A percentile compares a stretch with the other conserved stretches of the same genome.
Conservation (phyloP, 306 rosid genomes). For the Oxytropis ochrocephala region DNA sequence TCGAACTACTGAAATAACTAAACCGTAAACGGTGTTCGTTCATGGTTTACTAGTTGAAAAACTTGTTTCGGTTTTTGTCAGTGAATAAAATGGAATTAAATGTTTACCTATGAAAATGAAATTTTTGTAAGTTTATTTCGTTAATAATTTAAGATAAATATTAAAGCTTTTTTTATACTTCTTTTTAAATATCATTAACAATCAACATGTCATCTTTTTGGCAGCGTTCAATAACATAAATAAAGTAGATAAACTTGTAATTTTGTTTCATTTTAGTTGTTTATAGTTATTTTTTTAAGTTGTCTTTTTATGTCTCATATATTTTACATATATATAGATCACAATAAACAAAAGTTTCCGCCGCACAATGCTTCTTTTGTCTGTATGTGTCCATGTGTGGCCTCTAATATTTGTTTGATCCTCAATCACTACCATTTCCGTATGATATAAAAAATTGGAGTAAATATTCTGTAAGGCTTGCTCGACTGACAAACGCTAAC, state of each 20-base stretch:
- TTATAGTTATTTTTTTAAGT: background rate
- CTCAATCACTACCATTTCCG: too few species aligned
- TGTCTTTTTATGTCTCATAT: background rate
- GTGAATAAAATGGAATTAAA: background rate
- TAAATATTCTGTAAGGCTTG: too few species aligned
- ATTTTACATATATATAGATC: background rate
- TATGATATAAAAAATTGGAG: too few species aligned
- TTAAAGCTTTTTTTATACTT: background rate
- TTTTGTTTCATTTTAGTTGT: background rate
- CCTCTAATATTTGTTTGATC: background rate
- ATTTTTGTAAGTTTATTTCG: background rate
- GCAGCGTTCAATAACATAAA: background rate
- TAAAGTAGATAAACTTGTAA: background rate
- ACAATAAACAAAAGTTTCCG: background rate
- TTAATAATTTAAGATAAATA: background rate
- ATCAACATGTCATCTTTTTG: background rate
- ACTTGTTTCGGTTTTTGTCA: too few species aligned
- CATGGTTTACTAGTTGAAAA: too few species aligned
- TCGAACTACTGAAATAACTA: too few species aligned
- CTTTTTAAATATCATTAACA: background rate
- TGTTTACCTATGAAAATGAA: background rate
- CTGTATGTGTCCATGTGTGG: background rate
- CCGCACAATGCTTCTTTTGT: background rate
- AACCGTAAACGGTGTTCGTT: too few species aligned
- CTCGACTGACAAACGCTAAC: too few species aligned